These are phyloP conservation scores for Polytolypa hystricis DNA, from an alignment of 2,329 filamentous ascomycete species.

Conservation along the genomic window DNA sequence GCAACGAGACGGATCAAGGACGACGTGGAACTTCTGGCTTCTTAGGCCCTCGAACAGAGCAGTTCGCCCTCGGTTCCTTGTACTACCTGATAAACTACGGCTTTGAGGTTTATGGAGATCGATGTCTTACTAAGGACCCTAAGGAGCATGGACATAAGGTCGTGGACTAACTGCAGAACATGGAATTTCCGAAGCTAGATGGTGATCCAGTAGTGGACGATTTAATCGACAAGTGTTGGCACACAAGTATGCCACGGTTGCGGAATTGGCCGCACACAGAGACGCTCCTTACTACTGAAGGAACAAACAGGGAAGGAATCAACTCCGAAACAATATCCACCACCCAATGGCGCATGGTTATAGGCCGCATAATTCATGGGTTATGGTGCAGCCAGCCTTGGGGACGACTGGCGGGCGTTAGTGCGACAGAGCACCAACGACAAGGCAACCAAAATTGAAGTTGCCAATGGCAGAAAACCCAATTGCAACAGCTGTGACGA, in stretches of 20 bases:
- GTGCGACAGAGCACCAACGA: neutral
- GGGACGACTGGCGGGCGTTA: conserved; percentile 6
- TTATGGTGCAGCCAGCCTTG: conserved; percentile 9
- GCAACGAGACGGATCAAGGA: conserved; percentile 13
- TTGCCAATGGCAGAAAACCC: conserved; percentile 1
- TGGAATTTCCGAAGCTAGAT: conserved; percentile 18
- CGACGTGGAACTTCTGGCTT: conserved; percentile 13
- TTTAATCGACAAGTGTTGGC: conserved; percentile 13
- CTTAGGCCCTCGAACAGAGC: conserved; percentile 20
- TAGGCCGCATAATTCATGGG: conserved; percentile 8
- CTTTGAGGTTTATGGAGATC: conserved; percentile 21
- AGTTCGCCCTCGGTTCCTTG: conserved; percentile 23
- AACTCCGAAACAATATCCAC: conserved; percentile 5
- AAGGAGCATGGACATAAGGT: conserved; percentile 10
- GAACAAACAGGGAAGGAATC: conserved; percentile 4
- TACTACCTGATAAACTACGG: conserved; percentile 24
- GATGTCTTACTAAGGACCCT: conserved; percentile 16
- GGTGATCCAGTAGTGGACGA: conserved; percentile 17
- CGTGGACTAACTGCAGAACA: conserved; percentile 16
- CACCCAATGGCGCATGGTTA: conserved; percentile 5
- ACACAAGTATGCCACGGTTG: conserved; percentile 6
- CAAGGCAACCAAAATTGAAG: conserved; percentile 1
- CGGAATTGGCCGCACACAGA: conserved; percentile 7
- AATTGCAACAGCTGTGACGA: conserved; percentile 6
- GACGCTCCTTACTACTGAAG: conserved; percentile 2